Evolutionary conservation across 192 early-diverging fungal genomes (phyloP).

Genomic region (Linderina pennispora): DNA sequence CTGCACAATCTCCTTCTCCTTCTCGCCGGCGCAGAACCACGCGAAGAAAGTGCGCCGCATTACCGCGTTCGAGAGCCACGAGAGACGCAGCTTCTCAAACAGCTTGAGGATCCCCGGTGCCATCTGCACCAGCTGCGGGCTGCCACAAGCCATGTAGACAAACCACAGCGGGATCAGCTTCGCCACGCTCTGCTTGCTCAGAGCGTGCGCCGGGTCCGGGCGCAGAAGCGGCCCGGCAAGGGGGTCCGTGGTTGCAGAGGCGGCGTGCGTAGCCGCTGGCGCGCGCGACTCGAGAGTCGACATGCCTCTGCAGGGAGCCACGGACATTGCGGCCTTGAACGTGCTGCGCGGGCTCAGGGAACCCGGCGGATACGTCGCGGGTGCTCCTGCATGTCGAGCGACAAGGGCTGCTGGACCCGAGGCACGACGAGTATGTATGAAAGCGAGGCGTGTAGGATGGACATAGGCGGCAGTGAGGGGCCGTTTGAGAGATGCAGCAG

Average conservation of each 20-base stretch:
- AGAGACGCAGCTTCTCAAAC: constrained; percentile 25
- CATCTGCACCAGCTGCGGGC: constrained; percentile 22
- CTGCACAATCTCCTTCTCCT: constrained; percentile 71
- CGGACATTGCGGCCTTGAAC: constrained; percentile 10
- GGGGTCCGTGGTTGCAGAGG: no score
- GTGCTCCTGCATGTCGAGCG: constrained; percentile 18
- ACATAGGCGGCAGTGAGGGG: constrained; percentile 17
- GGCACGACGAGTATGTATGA: constrained; percentile 8
- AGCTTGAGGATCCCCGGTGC: constrained; percentile 24
- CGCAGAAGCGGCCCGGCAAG: constrained; percentile 25
- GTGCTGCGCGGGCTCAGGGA: background rate
- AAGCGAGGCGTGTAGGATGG: constrained; percentile 21
- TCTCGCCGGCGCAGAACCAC: constrained; percentile 80
- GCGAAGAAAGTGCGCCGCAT: constrained; percentile 86
- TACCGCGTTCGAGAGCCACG: constrained; percentile 55
- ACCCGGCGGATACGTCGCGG: constrained; percentile 15
- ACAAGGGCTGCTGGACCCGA: constrained; percentile 12
- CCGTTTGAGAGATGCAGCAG: background rate
- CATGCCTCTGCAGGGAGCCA: constrained; percentile 14
- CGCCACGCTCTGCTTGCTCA: constrained; percentile 24
- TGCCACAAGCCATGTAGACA: constrained; percentile 36
- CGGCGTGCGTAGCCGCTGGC: no score
- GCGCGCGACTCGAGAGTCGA: no score
- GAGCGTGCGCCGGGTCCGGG: constrained; percentile 35
- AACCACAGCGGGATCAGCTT: constrained; percentile 32